These are phyloP conservation scores for Neurospora sp. DNA, from an alignment of 495 filamentous ascomycete species.

Conservation along the genomic window DNA sequence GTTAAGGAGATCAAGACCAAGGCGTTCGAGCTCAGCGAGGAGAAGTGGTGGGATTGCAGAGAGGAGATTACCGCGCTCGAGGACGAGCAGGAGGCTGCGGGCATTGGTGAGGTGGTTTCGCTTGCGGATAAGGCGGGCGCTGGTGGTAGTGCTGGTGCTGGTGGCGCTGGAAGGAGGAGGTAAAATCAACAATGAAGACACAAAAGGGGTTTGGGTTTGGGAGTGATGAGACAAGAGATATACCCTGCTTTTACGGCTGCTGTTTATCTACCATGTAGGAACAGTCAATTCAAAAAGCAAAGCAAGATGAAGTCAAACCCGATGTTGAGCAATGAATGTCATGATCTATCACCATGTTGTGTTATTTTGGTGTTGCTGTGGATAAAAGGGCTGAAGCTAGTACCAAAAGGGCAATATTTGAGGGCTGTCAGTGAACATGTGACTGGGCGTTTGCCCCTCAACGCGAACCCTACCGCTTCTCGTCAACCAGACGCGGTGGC, in stretches of 20 bases:
- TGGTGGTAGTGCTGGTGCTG: constrained; percentile 40
- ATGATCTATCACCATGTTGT: neutral
- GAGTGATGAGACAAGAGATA: neutral
- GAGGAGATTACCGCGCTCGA: constrained; percentile 90
- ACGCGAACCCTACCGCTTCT: neutral
- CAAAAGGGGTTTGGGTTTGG: neutral
- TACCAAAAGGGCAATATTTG: neutral
- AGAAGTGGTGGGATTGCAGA: constrained; percentile 97
- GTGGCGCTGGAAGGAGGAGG: constrained; percentile 24
- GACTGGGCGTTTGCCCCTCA: neutral
- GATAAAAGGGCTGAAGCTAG: neutral
- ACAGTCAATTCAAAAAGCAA: neutral
- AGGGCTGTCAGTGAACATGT: neutral
- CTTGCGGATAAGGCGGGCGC: constrained; percentile 55
- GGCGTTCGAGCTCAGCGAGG: constrained; percentile 82
- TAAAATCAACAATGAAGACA: neutral
- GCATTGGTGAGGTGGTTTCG: constrained; percentile 90
- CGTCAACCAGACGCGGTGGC: neutral
- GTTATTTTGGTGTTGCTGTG: neutral
- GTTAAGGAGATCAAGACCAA: constrained; percentile 86
- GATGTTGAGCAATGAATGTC: neutral
- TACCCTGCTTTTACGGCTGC: neutral
- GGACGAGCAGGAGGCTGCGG: constrained; percentile 92
- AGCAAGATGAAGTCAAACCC: neutral
- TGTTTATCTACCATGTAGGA: neutral